Evolutionary conservation across 192 early-diverging fungal species (phyloP).

Genomic region (Anaeromyces robustus): DNA sequence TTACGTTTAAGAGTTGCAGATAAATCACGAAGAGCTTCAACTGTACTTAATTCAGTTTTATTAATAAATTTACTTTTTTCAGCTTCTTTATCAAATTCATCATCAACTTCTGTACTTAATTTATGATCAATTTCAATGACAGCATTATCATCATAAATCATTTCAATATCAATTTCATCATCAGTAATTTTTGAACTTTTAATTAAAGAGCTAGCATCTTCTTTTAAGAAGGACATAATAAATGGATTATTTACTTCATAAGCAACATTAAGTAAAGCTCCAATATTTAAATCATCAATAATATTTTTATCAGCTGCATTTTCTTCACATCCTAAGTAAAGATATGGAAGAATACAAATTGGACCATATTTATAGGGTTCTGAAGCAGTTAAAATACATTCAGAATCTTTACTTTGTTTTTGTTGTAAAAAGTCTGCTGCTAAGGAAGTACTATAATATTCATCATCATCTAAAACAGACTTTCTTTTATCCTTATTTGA

Average conservation of each 20-base stretch:
- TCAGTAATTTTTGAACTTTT: not conserved
- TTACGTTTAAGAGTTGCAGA: slow-evolving; percentile 10
- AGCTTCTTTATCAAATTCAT: not conserved
- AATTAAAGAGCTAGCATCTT: not conserved
- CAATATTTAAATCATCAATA: slow-evolving; percentile 29
- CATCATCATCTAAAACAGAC: no score
- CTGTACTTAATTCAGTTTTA: not conserved
- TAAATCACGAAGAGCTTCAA: not conserved
- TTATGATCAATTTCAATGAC: not conserved
- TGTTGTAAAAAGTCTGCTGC: not conserved
- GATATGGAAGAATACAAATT: slow-evolving; percentile 37
- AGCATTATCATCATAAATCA: not conserved
- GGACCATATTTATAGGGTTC: slow-evolving; percentile 36
- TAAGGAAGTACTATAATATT: not conserved
- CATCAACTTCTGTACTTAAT: not conserved
- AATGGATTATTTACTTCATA: slow-evolving; percentile 48
- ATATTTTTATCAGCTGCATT: slow-evolving; percentile 34
- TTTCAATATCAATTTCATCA: not conserved
- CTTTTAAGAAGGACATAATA: not conserved
- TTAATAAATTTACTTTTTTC: not conserved
- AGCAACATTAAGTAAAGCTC: slow-evolving; percentile 61
- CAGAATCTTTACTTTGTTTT: not conserved
- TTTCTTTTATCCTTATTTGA: no score
- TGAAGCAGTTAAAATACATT: not conserved
- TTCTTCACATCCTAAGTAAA: slow-evolving; percentile 49